Percentiles rank a stretch among this genome's conserved stretches.
Evolutionary conservation across 1,284 basidiomycete species (phyloP).

Genomic region (Ganoderma meredithae): DNA sequence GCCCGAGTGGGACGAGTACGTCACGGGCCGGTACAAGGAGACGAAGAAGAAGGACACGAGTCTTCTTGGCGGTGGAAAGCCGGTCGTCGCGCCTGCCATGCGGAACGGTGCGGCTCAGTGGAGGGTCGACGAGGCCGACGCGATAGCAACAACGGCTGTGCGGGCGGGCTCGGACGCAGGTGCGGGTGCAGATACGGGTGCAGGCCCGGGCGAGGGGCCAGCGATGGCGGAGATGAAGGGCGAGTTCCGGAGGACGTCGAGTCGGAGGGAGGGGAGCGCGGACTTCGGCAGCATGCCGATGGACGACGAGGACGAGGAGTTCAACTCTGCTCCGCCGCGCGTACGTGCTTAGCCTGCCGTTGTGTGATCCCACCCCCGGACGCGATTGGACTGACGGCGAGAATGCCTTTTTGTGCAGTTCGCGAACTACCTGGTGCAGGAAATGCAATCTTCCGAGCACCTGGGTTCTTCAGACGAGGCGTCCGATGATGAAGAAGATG

Average conservation of each 20-base stretch:
- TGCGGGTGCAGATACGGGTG: constrained; percentile 28
- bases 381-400: not conserved
- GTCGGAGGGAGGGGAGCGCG: constrained; percentile 60
- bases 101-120: constrained; percentile 53
- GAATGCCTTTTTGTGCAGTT: constrained; percentile 55
- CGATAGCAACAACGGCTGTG: constrained; percentile 38
- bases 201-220: constrained; percentile 31
- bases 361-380: not conserved
- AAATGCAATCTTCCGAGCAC: constrained; percentile 69
- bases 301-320: constrained; percentile 52
- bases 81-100: constrained; percentile 56
- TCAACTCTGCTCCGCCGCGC: constrained; percentile 52
- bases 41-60: constrained; percentile 86
- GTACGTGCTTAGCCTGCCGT: constrained; percentile 45
- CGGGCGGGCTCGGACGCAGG: constrained; percentile 29
- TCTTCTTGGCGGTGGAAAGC: constrained; percentile 85
- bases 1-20: constrained; percentile 89
- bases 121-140: constrained; percentile 78
- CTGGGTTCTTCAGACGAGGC: constrained; percentile 59
- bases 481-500: constrained; percentile 68
- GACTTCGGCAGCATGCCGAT: constrained; percentile 71
- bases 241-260: constrained; percentile 63
- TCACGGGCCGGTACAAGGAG: constrained; percentile 83
- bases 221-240: constrained; percentile 48
- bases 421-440: constrained; percentile 75